A percentile compares a stretch with the other conserved stretches of the same genome.
Evolutionary conservation across 208 protist genomes (phyloP).

Genomic region (Acanthamoeba lenticulata): DNA sequence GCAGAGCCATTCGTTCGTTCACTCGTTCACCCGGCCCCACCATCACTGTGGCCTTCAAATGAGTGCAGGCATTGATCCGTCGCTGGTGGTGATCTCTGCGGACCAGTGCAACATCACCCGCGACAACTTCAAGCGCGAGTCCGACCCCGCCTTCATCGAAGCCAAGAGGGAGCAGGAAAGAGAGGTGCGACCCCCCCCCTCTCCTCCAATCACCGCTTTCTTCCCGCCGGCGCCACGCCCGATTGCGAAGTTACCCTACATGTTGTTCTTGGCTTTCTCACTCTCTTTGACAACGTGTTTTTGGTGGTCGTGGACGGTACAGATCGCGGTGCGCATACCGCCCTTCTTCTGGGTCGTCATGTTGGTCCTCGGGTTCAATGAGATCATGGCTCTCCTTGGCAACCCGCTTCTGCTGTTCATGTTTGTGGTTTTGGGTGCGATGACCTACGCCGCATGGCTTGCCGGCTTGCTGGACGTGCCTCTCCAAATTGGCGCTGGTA

Average conservation of each 20-base stretch:
- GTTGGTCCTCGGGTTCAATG: constrained; percentile 81
- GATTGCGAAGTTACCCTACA: background rate
- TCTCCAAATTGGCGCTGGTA: background rate
- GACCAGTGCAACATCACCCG: constrained; percentile 38
- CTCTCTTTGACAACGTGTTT: background rate
- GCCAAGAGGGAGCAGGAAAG: constrained; percentile 52
- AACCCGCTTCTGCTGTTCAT: constrained; percentile 78
- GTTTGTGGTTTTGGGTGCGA: background rate
- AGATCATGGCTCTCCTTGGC: constrained; percentile 73
- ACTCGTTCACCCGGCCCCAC: too few species aligned
- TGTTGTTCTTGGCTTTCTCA: too few species aligned
- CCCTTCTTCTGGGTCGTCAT: constrained; percentile 68
- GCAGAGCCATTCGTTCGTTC: too few species aligned
- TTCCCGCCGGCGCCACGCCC: background rate
- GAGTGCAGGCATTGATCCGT: background rate
- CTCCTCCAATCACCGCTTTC: background rate
- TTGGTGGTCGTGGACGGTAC: background rate
- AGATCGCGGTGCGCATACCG: constrained; percentile 38
- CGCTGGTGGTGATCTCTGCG: background rate
- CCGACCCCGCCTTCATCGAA: constrained; percentile 30
- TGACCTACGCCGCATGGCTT: constrained; percentile 41
- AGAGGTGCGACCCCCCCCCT: background rate
- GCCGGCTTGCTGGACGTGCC: constrained; percentile 53
- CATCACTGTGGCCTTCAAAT: background rate
- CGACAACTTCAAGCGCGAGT: constrained; percentile 53